Evolutionary conservation across 805 yeast genomes (phyloP), one percentile per base, ranked within the genome.

Genomic region (Komagataella kurtzmanii): DNA sequence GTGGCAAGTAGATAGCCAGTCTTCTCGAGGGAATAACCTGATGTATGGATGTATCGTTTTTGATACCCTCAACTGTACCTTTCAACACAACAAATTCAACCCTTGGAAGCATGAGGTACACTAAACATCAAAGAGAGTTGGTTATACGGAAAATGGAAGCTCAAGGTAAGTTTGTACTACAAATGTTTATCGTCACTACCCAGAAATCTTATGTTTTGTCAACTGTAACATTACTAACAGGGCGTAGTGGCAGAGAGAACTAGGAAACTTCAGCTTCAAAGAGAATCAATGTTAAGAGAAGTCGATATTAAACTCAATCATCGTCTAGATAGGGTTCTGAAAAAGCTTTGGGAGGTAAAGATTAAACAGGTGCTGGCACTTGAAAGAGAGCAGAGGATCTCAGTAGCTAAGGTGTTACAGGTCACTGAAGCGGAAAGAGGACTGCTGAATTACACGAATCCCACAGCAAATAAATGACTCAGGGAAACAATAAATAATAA

Each of bases 331-430:
- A 68, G 68, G 46, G 76, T 77, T 7, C 69, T 74, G 49, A 70
- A 76, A 45, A 72, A 74, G 19, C 64, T 77, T 24, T 75, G 81
- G 73, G 71, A 74, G 53, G 72, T 75, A 12, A 72, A 69, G 56
- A 59, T 76, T 45, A 66, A 63, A 49, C 72, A 75, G 53, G 70
- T 75, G 6, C 57, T 78, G 30, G 64, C 65, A 48, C 62, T 74
- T 7, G 83, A 78, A 54, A 55, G 82, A 49, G 70, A 65, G 45
- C 63, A 67, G 21, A 54, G 66, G 18, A 59, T 71, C 0, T 60
- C 63, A 3, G 52, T 72, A n/a, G 64, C 61, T 40, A 57, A 54
- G 6, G 58, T 74, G 10, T 54, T 73, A 10, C 49, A 46, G 49
- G 49, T 17, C 12, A 19, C 14, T 10, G 49, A 46, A 46, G 30